phyloP scores from a whole-genome alignment of 768 basidiomycete species.

The Termitomyces bulborhizus region DNA sequence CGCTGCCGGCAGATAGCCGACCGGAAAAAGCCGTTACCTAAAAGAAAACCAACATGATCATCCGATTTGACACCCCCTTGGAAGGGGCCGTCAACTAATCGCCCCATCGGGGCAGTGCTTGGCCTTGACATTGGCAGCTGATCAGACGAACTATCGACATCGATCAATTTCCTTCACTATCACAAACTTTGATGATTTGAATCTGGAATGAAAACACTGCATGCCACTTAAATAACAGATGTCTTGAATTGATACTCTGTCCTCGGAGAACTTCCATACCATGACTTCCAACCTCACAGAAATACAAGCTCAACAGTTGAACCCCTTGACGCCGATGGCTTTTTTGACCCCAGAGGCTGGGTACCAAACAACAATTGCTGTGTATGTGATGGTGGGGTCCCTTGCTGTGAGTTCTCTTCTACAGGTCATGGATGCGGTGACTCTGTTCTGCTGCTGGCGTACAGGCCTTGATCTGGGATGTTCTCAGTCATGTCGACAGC shows the following conservation, averaged over 20 bases:
- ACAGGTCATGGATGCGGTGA: neutral
- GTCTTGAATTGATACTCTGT: neutral
- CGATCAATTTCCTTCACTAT: too few relatives aligned
- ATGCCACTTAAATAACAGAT: neutral
- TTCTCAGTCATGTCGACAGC: slow-evolving; percentile 19
- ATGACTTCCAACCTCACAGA: slow-evolving; percentile 1
- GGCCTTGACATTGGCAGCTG: too few relatives aligned
- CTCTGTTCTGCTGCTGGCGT: neutral
- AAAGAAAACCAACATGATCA: too few relatives aligned
- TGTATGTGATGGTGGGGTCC: slow-evolving; percentile 20
- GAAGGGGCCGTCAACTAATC: too few relatives aligned
- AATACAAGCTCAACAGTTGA: slow-evolving; percentile 12
- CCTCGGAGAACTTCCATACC: neutral
- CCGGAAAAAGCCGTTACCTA: too few relatives aligned
- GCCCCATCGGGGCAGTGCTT: too few relatives aligned
- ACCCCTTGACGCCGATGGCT: slow-evolving; percentile 26
- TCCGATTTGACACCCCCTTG: too few relatives aligned
- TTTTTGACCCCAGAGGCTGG: slow-evolving; percentile 21
- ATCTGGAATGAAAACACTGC: too few relatives aligned
- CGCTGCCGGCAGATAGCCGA: too few relatives aligned
- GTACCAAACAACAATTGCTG: slow-evolving; percentile 19
- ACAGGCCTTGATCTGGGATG: slow-evolving; percentile 27
- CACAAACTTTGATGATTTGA: too few relatives aligned
- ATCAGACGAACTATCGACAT: too few relatives aligned
- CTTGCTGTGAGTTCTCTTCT: slow-evolving; percentile 8